A percentile compares a stretch with the other conserved stretches of the same genome.
phyloP scores from a whole-genome alignment of 208 protist genomes.

The Leishmania mexicana region DNA sequence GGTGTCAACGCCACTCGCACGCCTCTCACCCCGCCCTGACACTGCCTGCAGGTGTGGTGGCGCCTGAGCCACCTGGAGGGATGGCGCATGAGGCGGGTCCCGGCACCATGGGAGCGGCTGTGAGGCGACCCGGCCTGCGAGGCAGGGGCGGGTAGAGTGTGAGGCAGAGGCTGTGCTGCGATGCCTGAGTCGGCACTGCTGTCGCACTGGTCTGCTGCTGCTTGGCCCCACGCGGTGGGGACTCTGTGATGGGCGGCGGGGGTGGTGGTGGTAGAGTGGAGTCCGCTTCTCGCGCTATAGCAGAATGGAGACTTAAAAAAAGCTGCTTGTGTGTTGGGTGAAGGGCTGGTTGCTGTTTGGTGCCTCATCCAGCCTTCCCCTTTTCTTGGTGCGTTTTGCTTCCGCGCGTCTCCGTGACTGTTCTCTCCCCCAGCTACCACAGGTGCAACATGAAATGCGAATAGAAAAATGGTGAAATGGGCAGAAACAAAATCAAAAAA shows the following conservation, averaged over 20 bases:
- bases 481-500: neutral
- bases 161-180: neutral
- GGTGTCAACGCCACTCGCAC: neutral
- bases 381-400: neutral
- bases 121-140: neutral
- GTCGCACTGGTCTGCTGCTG: neutral
- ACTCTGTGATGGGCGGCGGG: neutral
- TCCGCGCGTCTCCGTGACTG: neutral
- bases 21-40: neutral
- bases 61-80: neutral
- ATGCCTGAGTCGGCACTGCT: neutral
- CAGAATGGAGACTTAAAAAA: neutral
- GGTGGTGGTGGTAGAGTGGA: neutral
- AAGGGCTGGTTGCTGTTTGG: neutral
- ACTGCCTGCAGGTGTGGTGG: neutral
- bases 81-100: neutral
- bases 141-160: neutral
- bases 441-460: neutral
- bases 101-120: neutral
- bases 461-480: too few species aligned
- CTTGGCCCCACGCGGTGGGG: neutral
- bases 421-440: neutral
- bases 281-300: neutral
- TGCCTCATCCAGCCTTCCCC: neutral
- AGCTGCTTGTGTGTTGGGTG: neutral